A percentile compares a stretch with the other conserved stretches of the same genome.
phyloP scores from a whole-genome alignment of 202 grass and related monocot species.

The Elaeis oleifera region DNA sequence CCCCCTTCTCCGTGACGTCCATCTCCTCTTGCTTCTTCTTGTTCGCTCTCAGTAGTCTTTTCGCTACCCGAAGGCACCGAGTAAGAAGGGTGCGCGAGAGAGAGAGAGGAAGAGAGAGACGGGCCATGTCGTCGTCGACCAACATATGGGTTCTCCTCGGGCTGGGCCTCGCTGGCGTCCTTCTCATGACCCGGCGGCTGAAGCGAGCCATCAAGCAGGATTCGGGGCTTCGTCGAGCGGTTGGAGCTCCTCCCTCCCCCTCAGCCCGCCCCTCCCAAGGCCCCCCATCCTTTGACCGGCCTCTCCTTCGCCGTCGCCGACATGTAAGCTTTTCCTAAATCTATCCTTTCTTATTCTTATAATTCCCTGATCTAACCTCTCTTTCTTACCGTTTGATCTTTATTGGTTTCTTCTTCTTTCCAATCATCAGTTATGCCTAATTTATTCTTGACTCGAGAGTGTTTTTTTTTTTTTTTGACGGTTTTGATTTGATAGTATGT shows the following conservation, averaged over 20 bases:
- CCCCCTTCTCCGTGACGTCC: too few species aligned
- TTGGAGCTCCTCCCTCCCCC: constrained; percentile 76
- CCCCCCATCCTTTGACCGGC: constrained; percentile 70
- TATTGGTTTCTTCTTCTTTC: not conserved
- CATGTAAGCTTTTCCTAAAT: constrained; percentile 35
- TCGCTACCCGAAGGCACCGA: too few species aligned
- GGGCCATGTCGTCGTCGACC: constrained; percentile 46
- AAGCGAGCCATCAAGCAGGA: constrained; percentile 51
- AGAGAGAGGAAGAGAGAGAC: constrained; percentile 1
- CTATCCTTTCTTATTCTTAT: not conserved
- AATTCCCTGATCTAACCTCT: too few species aligned
- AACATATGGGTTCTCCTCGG: constrained; percentile 93
- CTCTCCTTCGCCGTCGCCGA: constrained; percentile 88
- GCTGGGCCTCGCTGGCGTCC: constrained; percentile 65
- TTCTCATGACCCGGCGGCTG: constrained; percentile 56
- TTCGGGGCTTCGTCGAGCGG: constrained; percentile 64
- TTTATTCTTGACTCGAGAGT: too few species aligned
- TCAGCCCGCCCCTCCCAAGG: constrained; percentile 75
- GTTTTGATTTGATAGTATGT: too few species aligned
- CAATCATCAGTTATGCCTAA: not conserved
- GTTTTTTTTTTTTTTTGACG: too few species aligned
- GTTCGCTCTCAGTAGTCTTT: too few species aligned
- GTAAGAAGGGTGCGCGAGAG: not conserved
- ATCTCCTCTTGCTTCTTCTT: too few species aligned
- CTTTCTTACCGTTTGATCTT: too few species aligned